Evolutionary conservation across 352 stramenopile species (phyloP).

Genomic region (Phytophthora sojae): DNA sequence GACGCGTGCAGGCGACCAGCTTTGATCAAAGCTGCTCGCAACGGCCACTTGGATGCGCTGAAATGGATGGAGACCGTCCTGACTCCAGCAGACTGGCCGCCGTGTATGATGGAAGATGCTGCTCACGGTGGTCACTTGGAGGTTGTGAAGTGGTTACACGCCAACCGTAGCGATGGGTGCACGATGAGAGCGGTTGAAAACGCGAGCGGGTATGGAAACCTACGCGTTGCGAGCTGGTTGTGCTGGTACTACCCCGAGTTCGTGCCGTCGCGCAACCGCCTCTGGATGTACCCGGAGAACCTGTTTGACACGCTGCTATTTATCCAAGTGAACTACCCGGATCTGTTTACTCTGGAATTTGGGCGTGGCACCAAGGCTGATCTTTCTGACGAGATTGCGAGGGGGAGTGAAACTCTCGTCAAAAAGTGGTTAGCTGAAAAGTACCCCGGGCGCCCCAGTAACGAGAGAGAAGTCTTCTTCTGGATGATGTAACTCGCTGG

Average conservation of each 20-base stretch:
- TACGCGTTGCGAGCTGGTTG: conserved; percentile 2
- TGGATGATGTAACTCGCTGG: not conserved
- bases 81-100: not conserved
- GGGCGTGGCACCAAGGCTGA: not conserved
- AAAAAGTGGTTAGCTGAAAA: conserved; percentile 3
- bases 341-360: conserved; percentile 6
- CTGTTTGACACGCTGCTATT: conserved; percentile 12
- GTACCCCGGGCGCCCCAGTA: not conserved
- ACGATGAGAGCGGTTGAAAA: conserved; percentile 7
- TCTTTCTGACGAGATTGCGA: not conserved
- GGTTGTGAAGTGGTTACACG: conserved; percentile 7
- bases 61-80: conserved; percentile 2
- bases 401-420: not conserved
- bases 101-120: not conserved
- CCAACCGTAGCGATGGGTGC: not conserved
- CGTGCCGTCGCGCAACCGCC: not conserved
- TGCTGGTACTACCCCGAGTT: not conserved
- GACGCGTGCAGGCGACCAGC: not conserved
- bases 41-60: conserved; percentile 3
- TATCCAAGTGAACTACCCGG: conserved; percentile 6
- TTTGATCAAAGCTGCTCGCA: not conserved
- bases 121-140: not conserved
- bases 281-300: conserved; percentile 11
- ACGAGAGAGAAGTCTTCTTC: not conserved
- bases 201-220: not conserved